A percentile compares a stretch with the other conserved stretches of the same genome.
phyloP scores from a whole-genome alignment of 495 filamentous ascomycete species.

The Daldinia decipiens region DNA sequence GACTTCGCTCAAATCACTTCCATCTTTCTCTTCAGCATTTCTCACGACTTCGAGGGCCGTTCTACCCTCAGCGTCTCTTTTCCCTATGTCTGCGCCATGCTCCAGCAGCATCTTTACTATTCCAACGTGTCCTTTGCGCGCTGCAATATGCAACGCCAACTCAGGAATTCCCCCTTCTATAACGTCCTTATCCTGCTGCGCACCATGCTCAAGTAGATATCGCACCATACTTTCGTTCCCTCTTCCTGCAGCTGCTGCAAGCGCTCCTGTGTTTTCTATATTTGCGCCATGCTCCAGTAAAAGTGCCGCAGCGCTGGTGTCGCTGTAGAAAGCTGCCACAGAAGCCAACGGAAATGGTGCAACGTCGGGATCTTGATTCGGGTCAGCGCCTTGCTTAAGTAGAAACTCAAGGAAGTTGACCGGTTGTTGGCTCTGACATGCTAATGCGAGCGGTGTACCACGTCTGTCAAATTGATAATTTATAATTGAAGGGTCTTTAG shows the following conservation, averaged over 20 bases:
- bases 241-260: constrained; percentile 1
- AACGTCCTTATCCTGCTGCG: background rate
- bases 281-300: background rate
- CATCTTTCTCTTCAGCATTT: background rate
- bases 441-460: background rate
- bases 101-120: background rate
- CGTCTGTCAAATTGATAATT: constrained; percentile 3
- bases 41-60: background rate
- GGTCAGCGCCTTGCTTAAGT: background rate
- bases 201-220: background rate
- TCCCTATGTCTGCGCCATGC: background rate
- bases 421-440: background rate
- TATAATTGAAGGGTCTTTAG: background rate
- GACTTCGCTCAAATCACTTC: background rate
- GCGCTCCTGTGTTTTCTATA: background rate
- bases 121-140: background rate
- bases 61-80: background rate
- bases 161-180: background rate
- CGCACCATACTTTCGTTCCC: background rate
- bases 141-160: background rate
- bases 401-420: background rate
- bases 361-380: background rate
- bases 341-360: background rate
- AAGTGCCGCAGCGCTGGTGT: background rate
- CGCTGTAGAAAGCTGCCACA: background rate